phyloP scores from a whole-genome alignment of 768 basidiomycete species.

The Boletus reticulatus region DNA sequence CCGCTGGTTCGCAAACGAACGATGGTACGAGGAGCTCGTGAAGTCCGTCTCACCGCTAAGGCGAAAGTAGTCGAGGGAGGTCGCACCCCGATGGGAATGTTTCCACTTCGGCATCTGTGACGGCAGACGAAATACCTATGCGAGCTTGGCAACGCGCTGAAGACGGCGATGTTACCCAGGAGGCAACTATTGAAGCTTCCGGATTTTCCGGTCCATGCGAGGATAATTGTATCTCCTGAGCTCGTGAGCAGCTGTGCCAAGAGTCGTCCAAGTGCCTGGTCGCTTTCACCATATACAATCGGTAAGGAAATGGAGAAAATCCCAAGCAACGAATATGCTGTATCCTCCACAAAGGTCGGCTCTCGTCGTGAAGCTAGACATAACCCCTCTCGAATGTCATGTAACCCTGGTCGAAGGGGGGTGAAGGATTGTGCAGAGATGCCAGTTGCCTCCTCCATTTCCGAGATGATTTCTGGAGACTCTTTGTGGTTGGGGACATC shows the following conservation, averaged over 20 bases:
- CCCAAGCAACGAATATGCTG: constrained; percentile 12
- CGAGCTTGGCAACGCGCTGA: neutral
- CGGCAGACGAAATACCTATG: neutral
- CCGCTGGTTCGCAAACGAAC: neutral
- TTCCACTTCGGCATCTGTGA: neutral
- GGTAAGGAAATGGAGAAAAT: constrained; percentile 8
- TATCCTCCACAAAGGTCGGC: constrained; percentile 7
- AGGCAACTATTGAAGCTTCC: neutral
- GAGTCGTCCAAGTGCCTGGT: constrained; percentile 8
- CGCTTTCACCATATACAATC: constrained; percentile 9
- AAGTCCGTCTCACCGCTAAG: neutral
- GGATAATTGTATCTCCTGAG: neutral
- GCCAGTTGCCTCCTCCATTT: constrained; percentile 8
- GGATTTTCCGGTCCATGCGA: neutral
- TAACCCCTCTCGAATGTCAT: constrained; percentile 4
- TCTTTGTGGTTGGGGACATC: constrained; percentile 9
- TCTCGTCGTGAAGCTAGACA: constrained; percentile 4
- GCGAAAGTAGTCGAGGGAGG: neutral
- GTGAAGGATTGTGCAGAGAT: neutral
- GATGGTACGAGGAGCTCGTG: neutral
- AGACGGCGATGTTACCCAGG: neutral
- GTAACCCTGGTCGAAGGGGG: constrained; percentile 1
- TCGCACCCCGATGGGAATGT: neutral
- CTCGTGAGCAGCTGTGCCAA: constrained; percentile 5
- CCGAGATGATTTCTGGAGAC: neutral